Base-by-base conservation (phyloP, 2,329 filamentous ascomycete species). In the Gaeumannomyces tritici region DNA sequence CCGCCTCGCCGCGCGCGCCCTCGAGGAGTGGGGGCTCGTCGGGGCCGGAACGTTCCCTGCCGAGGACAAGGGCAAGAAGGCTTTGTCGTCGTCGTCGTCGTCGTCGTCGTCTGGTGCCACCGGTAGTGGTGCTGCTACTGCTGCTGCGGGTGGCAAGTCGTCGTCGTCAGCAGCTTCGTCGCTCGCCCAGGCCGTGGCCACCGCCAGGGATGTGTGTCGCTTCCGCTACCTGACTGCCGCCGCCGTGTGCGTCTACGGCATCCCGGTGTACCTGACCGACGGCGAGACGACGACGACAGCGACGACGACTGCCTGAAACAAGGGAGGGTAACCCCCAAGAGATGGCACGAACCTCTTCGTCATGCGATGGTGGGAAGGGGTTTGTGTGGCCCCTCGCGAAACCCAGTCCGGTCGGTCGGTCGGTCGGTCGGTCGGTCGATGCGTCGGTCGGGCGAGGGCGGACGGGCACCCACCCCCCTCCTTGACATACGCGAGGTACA, bases 151-250 rank as follows among this genome's bases (percentile, higher is more conserved):
- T 15, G 33, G 33, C 33, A 35, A 35, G 55, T 24, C 28, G 55
- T 56, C 28, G 55, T 69, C 66, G 68, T 66, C 67, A 66, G 65
- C 64, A 64, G 68, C 62, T 69, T 75, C 79, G 63, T 88, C 83
- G 61, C 76, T 98, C 64, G 88, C 91, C n/a, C 87, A 93, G 72
- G 95, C 95, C 0, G 88, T 98, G 47, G 84, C 85, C 35, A 83
- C 78, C 69, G 90, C 90, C 18, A 83, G 91, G 66, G 83, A 84
- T 64, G 88, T 86, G n/a, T 98, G 95, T 76, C 86, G 90, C 68
- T 84, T 99, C 76, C 85, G 85, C 72, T 98, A 96, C 77, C 78
- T 99, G 68, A 99, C 96, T 69, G 95, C 92, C 0, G 95, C 93
- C 13, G 92, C 93, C 51, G 91, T 95, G 28, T 93, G 95, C 66